Conservation (phyloP, 257 asterid genomes). For the Penstemon barbatus region DNA sequence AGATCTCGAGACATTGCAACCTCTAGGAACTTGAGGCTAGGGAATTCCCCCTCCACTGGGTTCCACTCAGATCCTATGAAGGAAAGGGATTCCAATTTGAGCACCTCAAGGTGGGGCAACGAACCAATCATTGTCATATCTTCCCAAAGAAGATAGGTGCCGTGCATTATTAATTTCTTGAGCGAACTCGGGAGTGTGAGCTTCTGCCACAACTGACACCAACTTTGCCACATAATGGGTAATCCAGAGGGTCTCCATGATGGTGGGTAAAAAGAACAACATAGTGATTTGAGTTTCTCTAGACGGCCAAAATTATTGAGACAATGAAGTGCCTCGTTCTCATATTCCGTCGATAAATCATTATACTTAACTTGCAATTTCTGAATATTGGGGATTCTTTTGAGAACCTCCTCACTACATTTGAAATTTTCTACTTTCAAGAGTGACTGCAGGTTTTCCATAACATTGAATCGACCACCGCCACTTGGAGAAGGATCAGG, state of each 20-base stretch:
- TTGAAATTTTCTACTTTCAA: not conserved
- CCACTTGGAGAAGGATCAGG: not conserved
- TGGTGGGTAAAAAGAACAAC: too few relatives aligned
- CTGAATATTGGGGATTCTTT: too few relatives aligned
- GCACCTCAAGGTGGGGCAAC: conserved; percentile 12
- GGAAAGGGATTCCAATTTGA: not conserved
- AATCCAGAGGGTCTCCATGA: too few relatives aligned
- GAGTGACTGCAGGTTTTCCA: conserved; percentile 4
- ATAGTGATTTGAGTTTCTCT: not conserved
- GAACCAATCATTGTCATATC: conserved; percentile 17
- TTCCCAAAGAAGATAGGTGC: not conserved
- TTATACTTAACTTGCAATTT: not conserved
- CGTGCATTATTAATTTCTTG: conserved; percentile 1
- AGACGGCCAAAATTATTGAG: not conserved
- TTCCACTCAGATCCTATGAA: not conserved
- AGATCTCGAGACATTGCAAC: not conserved
- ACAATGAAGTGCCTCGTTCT: too few relatives aligned
- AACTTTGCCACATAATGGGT: too few relatives aligned
- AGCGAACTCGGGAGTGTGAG: conserved; percentile 4
- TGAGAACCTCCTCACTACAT: too few relatives aligned
- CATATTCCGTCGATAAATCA: too few relatives aligned
- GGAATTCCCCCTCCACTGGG: conserved; percentile 21
- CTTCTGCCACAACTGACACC: not conserved
- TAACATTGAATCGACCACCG: not conserved
- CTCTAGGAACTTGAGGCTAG: conserved; percentile 1